Conservation (phyloP, 805 yeast genomes). For the Torulaspora gathmanii region DNA sequence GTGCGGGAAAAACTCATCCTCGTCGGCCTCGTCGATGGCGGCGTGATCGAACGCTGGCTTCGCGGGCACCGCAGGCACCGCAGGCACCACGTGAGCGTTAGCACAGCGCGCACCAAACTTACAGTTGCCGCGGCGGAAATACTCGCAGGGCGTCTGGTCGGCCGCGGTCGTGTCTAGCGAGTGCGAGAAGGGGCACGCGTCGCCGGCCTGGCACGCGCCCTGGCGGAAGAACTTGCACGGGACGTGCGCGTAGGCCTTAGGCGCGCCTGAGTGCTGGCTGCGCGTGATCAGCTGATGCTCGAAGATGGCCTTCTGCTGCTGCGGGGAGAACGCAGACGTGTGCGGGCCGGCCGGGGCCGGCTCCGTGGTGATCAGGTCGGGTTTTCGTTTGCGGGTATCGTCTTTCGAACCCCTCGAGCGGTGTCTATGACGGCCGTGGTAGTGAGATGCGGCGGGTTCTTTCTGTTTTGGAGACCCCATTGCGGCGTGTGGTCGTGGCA, state of each 20-base stretch:
- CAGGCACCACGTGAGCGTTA: slow-evolving; percentile 83
- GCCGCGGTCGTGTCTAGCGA: slow-evolving; percentile 49
- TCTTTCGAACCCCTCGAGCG: not conserved
- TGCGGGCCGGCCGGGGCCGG: slow-evolving; percentile 1
- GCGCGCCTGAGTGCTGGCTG: slow-evolving; percentile 17
- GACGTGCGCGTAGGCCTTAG: slow-evolving; percentile 58
- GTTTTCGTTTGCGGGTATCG: not conserved
- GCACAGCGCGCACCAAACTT: slow-evolving; percentile 95
- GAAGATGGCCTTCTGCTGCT: slow-evolving; percentile 27
- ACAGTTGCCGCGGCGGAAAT: slow-evolving; percentile 94
- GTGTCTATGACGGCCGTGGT: not conserved
- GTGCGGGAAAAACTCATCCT: slow-evolving; percentile 29
- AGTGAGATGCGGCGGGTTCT: not conserved
- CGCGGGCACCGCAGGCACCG: slow-evolving; percentile 80
- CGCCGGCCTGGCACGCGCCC: slow-evolving; percentile 94
- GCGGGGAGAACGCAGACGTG: slow-evolving; percentile 17
- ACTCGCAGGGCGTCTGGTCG: slow-evolving; percentile 62
- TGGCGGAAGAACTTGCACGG: slow-evolving; percentile 93
- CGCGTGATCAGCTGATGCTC: slow-evolving; percentile 30
- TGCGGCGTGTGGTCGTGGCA: not conserved
- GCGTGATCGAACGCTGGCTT: slow-evolving; percentile 70
- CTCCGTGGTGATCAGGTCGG: slow-evolving; percentile 1
- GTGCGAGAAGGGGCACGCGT: slow-evolving; percentile 87
- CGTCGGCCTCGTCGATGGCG: slow-evolving; percentile 20
- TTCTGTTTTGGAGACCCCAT: slow-evolving; percentile 3